Evolutionary conservation across 1,284 basidiomycete species (phyloP).

Genomic region (Ustilago loliicola): DNA sequence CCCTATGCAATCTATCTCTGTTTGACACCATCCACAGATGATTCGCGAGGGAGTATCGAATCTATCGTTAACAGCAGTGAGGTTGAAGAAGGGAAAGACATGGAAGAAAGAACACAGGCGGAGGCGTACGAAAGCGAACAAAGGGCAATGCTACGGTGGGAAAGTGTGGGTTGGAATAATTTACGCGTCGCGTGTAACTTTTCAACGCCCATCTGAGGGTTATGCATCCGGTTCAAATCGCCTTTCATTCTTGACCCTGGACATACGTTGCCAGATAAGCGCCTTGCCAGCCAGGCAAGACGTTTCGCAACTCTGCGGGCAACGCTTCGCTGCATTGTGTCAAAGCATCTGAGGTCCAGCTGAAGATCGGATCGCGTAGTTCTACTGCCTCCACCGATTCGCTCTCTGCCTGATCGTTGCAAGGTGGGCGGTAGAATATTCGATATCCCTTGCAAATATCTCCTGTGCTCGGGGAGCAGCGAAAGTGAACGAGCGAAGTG

Average conservation of each 20-base stretch:
- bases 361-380: conserved; percentile 1
- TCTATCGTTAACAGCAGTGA: no score
- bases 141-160: no score
- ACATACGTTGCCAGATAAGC: conserved; percentile 11
- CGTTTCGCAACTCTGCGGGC: conserved; percentile 11
- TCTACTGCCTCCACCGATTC: conserved; percentile 14
- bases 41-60: no score
- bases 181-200: neutral
- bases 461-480: neutral
- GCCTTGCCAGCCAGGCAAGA: conserved; percentile 16
- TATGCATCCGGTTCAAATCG: no score
- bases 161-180: no score
- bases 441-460: conserved; percentile 22
- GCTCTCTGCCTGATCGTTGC: neutral
- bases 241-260: no score
- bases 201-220: neutral
- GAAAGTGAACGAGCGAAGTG: conserved; percentile 12
- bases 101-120: no score
- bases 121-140: no score
- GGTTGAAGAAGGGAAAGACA: no score
- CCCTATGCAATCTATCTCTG: no score
- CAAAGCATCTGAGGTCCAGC: conserved; percentile 8
- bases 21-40: no score
- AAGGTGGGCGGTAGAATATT: conserved; percentile 15
- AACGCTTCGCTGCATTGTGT: neutral